Percentiles rank a stretch among this genome's conserved stretches.
phyloP scores from a whole-genome alignment of 1,139 yeast genomes.

The Yueomyces sp. region DNA sequence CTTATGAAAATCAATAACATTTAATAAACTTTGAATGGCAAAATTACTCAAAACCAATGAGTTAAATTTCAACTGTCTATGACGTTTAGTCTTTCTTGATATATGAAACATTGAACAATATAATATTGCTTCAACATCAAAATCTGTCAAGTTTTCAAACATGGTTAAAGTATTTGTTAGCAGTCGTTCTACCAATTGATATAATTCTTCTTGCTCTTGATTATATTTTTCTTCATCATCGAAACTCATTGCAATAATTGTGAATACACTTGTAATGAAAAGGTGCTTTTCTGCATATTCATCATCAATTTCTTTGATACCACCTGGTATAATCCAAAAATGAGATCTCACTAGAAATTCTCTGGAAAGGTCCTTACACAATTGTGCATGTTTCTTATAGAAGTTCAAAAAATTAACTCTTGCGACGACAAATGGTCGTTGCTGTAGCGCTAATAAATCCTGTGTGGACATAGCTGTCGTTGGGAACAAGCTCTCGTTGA shows the following conservation, averaged over 20 bases:
- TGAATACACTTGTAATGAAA: conserved; percentile 38
- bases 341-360: conserved; percentile 36
- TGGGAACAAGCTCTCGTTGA: conserved; percentile 31
- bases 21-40: conserved; percentile 35
- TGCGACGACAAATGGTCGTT: conserved; percentile 25
- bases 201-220: conserved; percentile 32
- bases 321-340: conserved; percentile 45
- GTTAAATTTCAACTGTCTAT: conserved; percentile 34
- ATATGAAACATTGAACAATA: conserved; percentile 39
- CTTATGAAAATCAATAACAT: conserved; percentile 30
- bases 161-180: conserved; percentile 35
- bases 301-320: conserved; percentile 31
- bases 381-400: conserved; percentile 27
- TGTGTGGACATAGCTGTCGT: conserved; percentile 14
- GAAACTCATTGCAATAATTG: conserved; percentile 37
- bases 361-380: conserved; percentile 31
- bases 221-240: conserved; percentile 36
- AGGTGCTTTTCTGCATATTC: conserved; percentile 34
- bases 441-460: conserved; percentile 25
- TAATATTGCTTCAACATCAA: conserved; percentile 42
- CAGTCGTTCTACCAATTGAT: conserved; percentile 32
- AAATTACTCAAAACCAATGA: conserved; percentile 36
- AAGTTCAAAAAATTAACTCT: conserved; percentile 29
- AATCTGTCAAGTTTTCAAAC: conserved; percentile 36
- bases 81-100: conserved; percentile 34